Evolutionary conservation across 805 yeast genomes (phyloP), one percentile per base, ranked within the genome.

Genomic region (Metschnikowia orientalis): DNA sequence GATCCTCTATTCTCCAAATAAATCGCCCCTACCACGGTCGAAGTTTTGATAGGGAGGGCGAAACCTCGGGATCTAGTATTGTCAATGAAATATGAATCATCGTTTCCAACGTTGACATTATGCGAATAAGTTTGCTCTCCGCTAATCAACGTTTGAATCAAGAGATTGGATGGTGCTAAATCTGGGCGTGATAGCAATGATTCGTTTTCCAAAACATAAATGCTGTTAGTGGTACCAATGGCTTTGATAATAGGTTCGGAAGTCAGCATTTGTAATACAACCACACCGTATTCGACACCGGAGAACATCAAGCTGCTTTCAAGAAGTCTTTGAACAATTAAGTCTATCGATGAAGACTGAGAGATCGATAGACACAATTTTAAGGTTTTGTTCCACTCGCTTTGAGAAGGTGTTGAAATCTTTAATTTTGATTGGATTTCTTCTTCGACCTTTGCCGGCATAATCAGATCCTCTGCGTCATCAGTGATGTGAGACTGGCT

Each of bases 291-390:
- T 16, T 48, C 51, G 14, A 57, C 56, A n/a, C 55, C 62, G 1
- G 65, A 44, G 28, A 67, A 61, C 22, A 46, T 34, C 9, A 70
- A 53, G 2, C 69, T 53, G 37, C 65, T 65, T 32, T 59, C 59
- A 1, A 71, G 48, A 11, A 73, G 41, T 26, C 57, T 65, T 13
- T 52, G 44, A 3, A 63, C 47, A 29, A 71, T 69, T 1, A 61
- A 46, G 3, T 55, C 56, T 26, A 56, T 51, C 30, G 62, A 60
- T 9, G 64, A 59, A 5, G 71, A 61, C 41, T 70, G 75, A 2
- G 75, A 64, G n/a, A 73, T 69, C 9, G 63, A 61, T n/a, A 71
- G 53, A 41, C 76, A 70, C 2, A 73, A 63, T 32, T 58, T 57
- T 32, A 73, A 53, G 0, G 72, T 71, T n/a, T 45, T 45, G 26